These are phyloP conservation scores for Cadophora sp. DNA, from an alignment of 2,329 filamentous ascomycete genomes.

Conservation along the genomic window DNA sequence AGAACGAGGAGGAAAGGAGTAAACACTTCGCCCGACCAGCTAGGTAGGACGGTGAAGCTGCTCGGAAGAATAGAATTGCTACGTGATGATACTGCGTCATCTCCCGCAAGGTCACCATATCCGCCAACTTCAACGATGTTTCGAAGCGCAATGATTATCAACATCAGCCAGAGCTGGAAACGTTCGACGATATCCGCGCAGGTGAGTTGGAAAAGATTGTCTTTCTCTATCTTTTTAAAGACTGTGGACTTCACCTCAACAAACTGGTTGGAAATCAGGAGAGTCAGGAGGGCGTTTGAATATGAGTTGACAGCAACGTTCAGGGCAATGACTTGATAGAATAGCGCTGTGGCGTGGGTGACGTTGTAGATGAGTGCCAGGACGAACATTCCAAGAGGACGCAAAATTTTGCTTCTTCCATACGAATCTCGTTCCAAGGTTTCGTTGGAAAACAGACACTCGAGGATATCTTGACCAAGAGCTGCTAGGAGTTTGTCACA, in stretches of 20 bases:
- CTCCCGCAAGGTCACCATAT: constrained; percentile 53
- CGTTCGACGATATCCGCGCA: constrained; percentile 97
- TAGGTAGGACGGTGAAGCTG: constrained; percentile 88
- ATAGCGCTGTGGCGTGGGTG: constrained; percentile 83
- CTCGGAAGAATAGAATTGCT: constrained; percentile 81
- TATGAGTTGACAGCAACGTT: constrained; percentile 99
- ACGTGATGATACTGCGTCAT: constrained; percentile 63
- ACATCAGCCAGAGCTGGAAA: constrained; percentile 97
- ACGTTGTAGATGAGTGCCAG: constrained; percentile 89
- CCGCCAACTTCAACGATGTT: constrained; percentile 97
- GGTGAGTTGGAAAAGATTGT: constrained; percentile 94
- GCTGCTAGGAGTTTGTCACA: constrained; percentile 89
- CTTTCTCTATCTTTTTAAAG: constrained; percentile 98
- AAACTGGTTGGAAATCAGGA: constrained; percentile 96
- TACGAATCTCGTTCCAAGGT: constrained; percentile 86
- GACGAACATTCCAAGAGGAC: constrained; percentile 90
- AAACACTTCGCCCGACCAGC: constrained; percentile 86
- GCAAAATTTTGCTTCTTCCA: constrained; percentile 87
- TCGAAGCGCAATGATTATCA: constrained; percentile 92
- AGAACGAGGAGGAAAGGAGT: constrained; percentile 94
- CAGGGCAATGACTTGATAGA: constrained; percentile 96
- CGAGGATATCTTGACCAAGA: constrained; percentile 92
- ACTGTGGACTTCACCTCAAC: constrained; percentile 99
- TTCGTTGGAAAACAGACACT: constrained; percentile 93
- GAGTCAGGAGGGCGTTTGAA: constrained; percentile 90